A percentile compares a stretch with the other conserved stretches of the same genome.
Conservation (phyloP, 1,284 basidiomycete species). For the Tremellales sp. region DNA sequence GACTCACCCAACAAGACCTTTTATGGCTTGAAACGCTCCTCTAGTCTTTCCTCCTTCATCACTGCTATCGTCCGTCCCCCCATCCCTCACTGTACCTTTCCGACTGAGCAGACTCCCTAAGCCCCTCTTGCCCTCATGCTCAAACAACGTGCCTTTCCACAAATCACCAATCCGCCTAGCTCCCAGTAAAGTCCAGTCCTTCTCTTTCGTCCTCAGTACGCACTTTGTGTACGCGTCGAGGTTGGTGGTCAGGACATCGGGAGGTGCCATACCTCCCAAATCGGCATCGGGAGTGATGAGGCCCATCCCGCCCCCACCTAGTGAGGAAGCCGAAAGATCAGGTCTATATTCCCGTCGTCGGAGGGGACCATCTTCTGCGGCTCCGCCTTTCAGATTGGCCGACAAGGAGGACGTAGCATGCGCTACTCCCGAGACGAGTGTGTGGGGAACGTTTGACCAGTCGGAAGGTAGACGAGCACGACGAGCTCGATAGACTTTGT, state of each 20-base stretch:
- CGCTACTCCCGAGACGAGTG: slow-evolving; percentile 37
- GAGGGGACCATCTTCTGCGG: slow-evolving; percentile 32
- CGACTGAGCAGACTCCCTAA: slow-evolving; percentile 9
- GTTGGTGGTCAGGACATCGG: slow-evolving; percentile 37
- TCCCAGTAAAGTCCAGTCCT: slow-evolving; percentile 42
- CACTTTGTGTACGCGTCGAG: slow-evolving; percentile 39
- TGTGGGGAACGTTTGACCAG: slow-evolving; percentile 35
- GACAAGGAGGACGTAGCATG: slow-evolving; percentile 32
- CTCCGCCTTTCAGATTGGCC: slow-evolving; percentile 37
- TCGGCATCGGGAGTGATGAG: slow-evolving; percentile 36
- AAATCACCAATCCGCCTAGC: slow-evolving; percentile 37
- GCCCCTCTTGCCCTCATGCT: slow-evolving; percentile 1
- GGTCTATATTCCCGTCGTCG: slow-evolving; percentile 33
- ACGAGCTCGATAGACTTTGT: slow-evolving; percentile 26
- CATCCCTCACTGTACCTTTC: slow-evolving; percentile 12
- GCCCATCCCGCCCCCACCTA: slow-evolving; percentile 20
- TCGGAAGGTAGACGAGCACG: slow-evolving; percentile 30
- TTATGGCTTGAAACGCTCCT: slow-evolving; percentile 34
- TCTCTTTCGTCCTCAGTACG: slow-evolving; percentile 37
- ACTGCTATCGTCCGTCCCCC: slow-evolving; percentile 15
- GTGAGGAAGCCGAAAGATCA: not conserved
- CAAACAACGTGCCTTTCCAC: slow-evolving; percentile 29
- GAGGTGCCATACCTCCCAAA: slow-evolving; percentile 26
- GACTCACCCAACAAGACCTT: slow-evolving; percentile 36
- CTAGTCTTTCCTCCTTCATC: slow-evolving; percentile 28